A percentile compares a stretch with the other conserved stretches of the same genome.
Conservation (phyloP, 768 basidiomycete genomes). For the Hydnum rufescens region DNA sequence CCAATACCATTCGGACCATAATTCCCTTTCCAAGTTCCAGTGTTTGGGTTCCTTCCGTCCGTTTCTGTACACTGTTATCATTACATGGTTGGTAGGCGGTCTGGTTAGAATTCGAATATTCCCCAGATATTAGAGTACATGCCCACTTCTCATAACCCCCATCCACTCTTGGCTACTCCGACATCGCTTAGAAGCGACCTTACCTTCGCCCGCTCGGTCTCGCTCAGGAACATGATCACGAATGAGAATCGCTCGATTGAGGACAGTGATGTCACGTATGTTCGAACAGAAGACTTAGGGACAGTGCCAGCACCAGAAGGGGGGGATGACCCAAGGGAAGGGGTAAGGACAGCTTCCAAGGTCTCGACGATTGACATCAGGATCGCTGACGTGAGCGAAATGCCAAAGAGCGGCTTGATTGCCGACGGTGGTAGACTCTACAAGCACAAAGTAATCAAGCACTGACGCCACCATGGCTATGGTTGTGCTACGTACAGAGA, state of each 20-base stretch:
- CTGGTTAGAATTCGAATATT: too few relatives aligned
- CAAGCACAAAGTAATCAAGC: not conserved
- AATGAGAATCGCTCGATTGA: constrained; percentile 41
- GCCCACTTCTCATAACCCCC: not conserved
- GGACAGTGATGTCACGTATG: constrained; percentile 1
- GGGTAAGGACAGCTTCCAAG: not conserved
- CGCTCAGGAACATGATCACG: constrained; percentile 40
- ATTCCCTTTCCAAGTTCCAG: too few relatives aligned
- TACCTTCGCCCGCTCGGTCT: constrained; percentile 25
- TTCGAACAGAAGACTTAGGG: constrained; percentile 18
- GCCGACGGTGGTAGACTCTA: constrained; percentile 36
- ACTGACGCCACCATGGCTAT: constrained; percentile 2
- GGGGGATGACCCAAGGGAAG: not conserved
- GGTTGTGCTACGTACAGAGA: constrained; percentile 28
- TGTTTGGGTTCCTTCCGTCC: too few relatives aligned
- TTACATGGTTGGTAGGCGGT: too few relatives aligned
- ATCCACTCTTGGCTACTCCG: constrained; percentile 1
- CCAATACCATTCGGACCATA: too few relatives aligned
- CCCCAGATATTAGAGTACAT: too few relatives aligned
- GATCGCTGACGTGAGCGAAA: constrained; percentile 45
- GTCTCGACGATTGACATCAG: constrained; percentile 36
- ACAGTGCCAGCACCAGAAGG: not conserved
- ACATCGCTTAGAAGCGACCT: constrained; percentile 3
- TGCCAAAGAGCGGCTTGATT: constrained; percentile 45
- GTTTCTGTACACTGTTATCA: too few relatives aligned